Evolutionary conservation across 2,329 filamentous ascomycete genomes (phyloP).

Genomic region (Pseudogymnoascus pannorum): DNA sequence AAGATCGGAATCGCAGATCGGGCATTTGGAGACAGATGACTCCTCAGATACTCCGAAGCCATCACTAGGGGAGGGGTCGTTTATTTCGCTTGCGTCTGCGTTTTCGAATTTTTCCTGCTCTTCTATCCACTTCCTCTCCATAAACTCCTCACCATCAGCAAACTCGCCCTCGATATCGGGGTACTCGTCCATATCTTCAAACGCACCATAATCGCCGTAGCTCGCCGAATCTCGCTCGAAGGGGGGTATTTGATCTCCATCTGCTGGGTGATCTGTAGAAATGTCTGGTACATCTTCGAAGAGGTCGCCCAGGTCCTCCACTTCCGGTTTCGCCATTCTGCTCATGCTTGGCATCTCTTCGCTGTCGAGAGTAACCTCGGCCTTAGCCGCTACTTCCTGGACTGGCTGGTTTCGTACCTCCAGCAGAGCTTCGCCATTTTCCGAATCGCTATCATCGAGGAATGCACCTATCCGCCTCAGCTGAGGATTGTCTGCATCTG

Average conservation of each 20-base stretch:
- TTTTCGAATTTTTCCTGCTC: slow-evolving; percentile 63
- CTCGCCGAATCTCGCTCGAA: slow-evolving; percentile 44
- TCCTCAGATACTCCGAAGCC: slow-evolving; percentile 26
- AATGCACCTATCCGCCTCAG: slow-evolving; percentile 50
- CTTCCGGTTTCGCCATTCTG: slow-evolving; percentile 15
- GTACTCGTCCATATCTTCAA: slow-evolving; percentile 56
- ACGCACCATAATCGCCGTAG: slow-evolving; percentile 43
- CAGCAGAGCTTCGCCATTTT: slow-evolving; percentile 29
- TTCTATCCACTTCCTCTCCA: slow-evolving; percentile 64
- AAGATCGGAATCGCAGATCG: slow-evolving; percentile 66
- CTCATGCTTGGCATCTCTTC: slow-evolving; percentile 14
- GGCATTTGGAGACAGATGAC: slow-evolving; percentile 46
- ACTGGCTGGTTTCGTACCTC: slow-evolving; percentile 15
- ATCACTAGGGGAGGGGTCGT: not conserved
- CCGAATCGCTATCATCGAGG: slow-evolving; percentile 60
- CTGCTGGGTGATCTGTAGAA: slow-evolving; percentile 18
- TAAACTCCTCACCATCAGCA: slow-evolving; percentile 56
- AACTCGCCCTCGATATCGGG: slow-evolving; percentile 36
- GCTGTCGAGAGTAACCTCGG: slow-evolving; percentile 16
- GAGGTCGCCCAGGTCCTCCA: slow-evolving; percentile 15
- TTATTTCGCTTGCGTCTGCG: slow-evolving; percentile 39
- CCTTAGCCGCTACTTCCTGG: slow-evolving; percentile 16
- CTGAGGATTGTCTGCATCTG: slow-evolving; percentile 25
- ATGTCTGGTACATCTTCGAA: slow-evolving; percentile 16
- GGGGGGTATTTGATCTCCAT: slow-evolving; percentile 29